These are phyloP conservation scores for Wickerhamiella azyma DNA, from an alignment of 805 yeast species.

Conservation along the genomic window DNA sequence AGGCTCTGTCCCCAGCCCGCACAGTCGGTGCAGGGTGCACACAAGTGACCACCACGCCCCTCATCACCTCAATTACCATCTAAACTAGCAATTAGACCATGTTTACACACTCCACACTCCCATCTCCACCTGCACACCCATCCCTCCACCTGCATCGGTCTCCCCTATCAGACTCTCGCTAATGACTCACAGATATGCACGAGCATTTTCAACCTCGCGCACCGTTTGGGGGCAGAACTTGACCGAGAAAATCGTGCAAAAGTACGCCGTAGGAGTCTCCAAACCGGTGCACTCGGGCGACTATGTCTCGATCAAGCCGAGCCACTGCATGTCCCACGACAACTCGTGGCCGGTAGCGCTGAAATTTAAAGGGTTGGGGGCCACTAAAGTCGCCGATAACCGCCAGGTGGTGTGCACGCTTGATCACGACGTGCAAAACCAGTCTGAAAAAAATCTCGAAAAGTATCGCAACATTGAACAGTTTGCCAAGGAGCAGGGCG, in stretches of 20 bases:
- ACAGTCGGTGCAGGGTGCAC: too few relatives aligned
- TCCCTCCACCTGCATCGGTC: too few relatives aligned
- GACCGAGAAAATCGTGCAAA: constrained; percentile 91
- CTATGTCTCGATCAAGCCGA: constrained; percentile 87
- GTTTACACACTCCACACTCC: too few relatives aligned
- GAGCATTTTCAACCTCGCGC: constrained; percentile 3
- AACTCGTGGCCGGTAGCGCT: constrained; percentile 99
- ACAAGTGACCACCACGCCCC: too few relatives aligned
- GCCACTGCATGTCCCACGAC: constrained; percentile 98
- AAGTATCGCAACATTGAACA: constrained; percentile 81
- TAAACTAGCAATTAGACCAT: too few relatives aligned
- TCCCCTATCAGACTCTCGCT: not conserved
- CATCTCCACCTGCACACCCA: too few relatives aligned
- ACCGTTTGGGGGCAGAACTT: constrained; percentile 44
- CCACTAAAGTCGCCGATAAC: constrained; percentile 65
- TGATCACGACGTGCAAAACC: constrained; percentile 97
- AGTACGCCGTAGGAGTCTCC: constrained; percentile 74
- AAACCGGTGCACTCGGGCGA: constrained; percentile 80
- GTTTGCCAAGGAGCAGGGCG: constrained; percentile 80
- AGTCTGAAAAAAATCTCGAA: constrained; percentile 70
- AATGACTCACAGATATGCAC: constrained; percentile 7
- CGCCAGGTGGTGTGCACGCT: constrained; percentile 90
- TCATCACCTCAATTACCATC: too few relatives aligned
- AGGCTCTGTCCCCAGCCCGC: too few relatives aligned
- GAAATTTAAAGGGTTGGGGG: constrained; percentile 91